Evolutionary conservation across 2,329 filamentous ascomycete genomes (phyloP), one percentile per base, ranked within the genome.

Genomic region (Alternaria postmessia): DNA sequence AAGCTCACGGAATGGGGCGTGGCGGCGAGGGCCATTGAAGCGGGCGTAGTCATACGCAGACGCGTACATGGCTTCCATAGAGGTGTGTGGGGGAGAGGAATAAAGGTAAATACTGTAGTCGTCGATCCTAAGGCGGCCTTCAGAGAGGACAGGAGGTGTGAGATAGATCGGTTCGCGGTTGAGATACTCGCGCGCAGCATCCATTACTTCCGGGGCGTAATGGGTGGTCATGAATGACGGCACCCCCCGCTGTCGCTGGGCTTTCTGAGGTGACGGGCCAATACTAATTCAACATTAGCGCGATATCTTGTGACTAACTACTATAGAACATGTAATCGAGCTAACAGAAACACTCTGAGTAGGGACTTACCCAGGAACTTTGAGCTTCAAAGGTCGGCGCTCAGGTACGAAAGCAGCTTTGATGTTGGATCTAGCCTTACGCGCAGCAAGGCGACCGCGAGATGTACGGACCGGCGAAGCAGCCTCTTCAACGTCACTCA

Each of bases 1-100:
- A n/a, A 76, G 55, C 63, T 73, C 70, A 32, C 73, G 72, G 56
- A 62, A 75, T 4, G 71, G 71, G 1, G 66, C 24, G 8, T 43
- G 24, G 11, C 39, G 54, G 22, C 70, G 69, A n/a, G 70, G 64
- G 5, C 69, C 69, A 8, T 56, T 41, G 51, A 68, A 73, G 34
- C 70, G 64, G 26, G 54, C 51, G 9, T 58, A 67, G 2, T 64
- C 64, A 5, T 67, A 56, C 1, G 67, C 69, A 16, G 54, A 62
- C 1, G 28, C 39, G 59, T 63, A 72, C 59, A 69, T 65, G 16
- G 65, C 59, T 1, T 46, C 16, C 9, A 44, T 3, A 22, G 43
- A 38, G 38, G 47, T 36, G 38, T 51, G 43, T 2, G 52, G 63
- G 0, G 65, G 57, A 7, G 61, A 61, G 2, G 73, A 62, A 49